Conservation (phyloP, 2,329 filamentous ascomycete genomes). For the Xylariomycetidae sp. region DNA sequence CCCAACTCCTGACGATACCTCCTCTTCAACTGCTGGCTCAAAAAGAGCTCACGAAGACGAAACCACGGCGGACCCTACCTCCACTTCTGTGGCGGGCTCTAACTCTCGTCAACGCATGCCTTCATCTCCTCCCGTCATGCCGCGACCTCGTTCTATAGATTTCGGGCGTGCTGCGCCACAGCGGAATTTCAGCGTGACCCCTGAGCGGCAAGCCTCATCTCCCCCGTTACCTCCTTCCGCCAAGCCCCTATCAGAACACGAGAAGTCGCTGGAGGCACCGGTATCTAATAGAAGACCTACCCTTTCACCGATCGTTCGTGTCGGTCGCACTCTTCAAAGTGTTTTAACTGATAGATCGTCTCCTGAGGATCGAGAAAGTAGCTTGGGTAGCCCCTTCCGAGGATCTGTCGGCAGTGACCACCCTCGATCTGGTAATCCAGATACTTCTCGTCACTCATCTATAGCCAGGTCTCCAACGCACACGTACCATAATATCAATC, state of each 20-base stretch:
- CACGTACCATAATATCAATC: too few relatives aligned
- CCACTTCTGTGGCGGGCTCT: slow-evolving; percentile 8
- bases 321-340: slow-evolving; percentile 51
- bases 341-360: slow-evolving; percentile 57
- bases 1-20: slow-evolving; percentile 49
- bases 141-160: slow-evolving; percentile 19
- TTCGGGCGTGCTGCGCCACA: slow-evolving; percentile 16
- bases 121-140: slow-evolving; percentile 31
- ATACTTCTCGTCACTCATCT: slow-evolving; percentile 18
- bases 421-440: slow-evolving; percentile 11
- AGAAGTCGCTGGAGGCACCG: slow-evolving; percentile 18
- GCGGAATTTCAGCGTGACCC: slow-evolving; percentile 16
- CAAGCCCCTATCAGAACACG: slow-evolving; percentile 12
- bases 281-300: slow-evolving; percentile 17
- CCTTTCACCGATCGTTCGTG: slow-evolving; percentile 55
- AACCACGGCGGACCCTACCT: slow-evolving; percentile 5
- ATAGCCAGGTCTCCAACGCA: slow-evolving; percentile 19
- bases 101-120: slow-evolving; percentile 21
- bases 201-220: slow-evolving; percentile 15
- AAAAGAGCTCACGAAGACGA: slow-evolving; percentile 22
- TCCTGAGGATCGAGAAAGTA: slow-evolving; percentile 45
- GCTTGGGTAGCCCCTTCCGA: slow-evolving; percentile 53
- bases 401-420: slow-evolving; percentile 27
- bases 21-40: slow-evolving; percentile 31
- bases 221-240: slow-evolving; percentile 14